phyloP scores from a whole-genome alignment of 2,329 filamentous ascomycete genomes.

The Fusarium fujikuroi region DNA sequence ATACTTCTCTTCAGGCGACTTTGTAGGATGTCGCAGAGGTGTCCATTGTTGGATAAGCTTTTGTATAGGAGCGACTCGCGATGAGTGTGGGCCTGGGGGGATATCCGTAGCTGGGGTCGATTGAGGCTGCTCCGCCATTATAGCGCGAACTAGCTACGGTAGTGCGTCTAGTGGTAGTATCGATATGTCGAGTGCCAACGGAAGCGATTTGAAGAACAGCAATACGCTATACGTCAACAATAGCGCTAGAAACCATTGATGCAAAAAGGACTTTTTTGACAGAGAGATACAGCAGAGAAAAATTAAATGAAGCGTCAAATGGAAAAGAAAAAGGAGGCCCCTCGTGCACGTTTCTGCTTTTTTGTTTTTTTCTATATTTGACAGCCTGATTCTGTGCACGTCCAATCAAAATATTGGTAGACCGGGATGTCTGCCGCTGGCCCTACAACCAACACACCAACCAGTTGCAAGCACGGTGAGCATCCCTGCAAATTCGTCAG shows the following conservation, averaged over 20 bases:
- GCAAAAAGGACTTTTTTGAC: rapidly evolving
- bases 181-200: neutral
- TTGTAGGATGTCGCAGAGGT: neutral
- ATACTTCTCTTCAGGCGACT: neutral
- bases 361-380: neutral
- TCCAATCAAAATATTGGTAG: neutral
- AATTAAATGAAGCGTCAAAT: rapidly evolving
- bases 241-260: rapidly evolving
- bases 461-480: neutral
- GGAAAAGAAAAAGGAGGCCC: neutral
- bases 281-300: rapidly evolving
- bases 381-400: neutral
- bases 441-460: neutral
- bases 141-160: no score
- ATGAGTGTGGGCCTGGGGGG: neutral
- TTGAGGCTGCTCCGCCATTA: neutral
- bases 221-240: no score
- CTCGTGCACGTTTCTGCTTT: neutral
- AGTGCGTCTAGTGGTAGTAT: neutral
- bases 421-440: neutral
- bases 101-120: no score
- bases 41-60: neutral
- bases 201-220: no score
- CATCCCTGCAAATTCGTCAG: neutral
- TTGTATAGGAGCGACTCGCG: neutral